Base-by-base conservation (phyloP, 1,284 basidiomycete genomes). In the Moesziomyces parantarcticus region DNA sequence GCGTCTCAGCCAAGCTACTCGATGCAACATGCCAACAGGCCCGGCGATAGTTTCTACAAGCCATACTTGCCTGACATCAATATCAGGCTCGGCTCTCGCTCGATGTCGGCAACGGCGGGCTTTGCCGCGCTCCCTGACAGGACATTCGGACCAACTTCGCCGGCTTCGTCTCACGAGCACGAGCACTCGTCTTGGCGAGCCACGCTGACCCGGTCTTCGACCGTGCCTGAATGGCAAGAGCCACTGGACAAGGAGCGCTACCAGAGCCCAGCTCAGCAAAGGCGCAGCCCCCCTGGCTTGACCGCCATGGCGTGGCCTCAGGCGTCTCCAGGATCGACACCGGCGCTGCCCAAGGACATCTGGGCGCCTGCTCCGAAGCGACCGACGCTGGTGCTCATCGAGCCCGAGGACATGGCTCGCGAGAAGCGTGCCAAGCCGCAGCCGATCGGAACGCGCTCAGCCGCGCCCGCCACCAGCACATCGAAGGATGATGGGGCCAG, bases 281-380 rank as follows among this genome's bases (percentile, higher is more conserved):
- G 11, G n/a, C 44, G 16, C 34, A 21, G 39, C n/a, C 23, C 45
- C 6, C 18, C 22, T n/a, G 39, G 53, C 45, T 20, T 26, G 21
- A n/a, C 25, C 18, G 16, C 36, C 20, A 32, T 36, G 3, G 48
- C 43, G 14, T 61, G 49, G 63, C 36, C 57, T 2, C 29, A 32
- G 20, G 20, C 36, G 22, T 20, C 45, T 6, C 46, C 29, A 25
- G 40, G 39, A 29, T 3, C 48, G 1, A 8, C 42, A 3, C 48
- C 50, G 9, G 36, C 29, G 18, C 51, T 62, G 25, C 54, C 62
- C 13, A 54, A 44, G 22, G 63, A 65, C 6, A 72, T 72, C 22
- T 72, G 69, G 69, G 69, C 69, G 2, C 69, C 69, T 9, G 63
- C 69, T 8, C 63, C 63, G 1, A 66, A 59, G 29, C 58, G 62